phyloP scores from a whole-genome alignment of 2,329 filamentous ascomycete genomes.

The Penicillium sp. region DNA sequence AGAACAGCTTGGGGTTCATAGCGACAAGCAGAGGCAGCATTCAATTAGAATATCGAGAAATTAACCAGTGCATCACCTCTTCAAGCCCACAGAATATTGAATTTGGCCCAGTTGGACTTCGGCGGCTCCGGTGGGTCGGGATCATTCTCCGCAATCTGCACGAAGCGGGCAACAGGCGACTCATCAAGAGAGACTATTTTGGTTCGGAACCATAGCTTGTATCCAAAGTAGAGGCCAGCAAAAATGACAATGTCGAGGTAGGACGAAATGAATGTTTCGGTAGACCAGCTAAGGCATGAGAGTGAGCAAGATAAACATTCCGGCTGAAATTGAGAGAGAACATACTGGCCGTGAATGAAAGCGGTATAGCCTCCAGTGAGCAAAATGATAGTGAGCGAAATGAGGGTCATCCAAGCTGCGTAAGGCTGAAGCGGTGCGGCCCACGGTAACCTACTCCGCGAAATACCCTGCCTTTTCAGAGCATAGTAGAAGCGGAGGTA shows the following conservation, averaged over 20 bases:
- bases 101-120: constrained; percentile 4
- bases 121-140: constrained; percentile 11
- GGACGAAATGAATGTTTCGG: constrained; percentile 60
- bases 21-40: background rate
- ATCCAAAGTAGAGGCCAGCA: constrained; percentile 48
- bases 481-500: constrained; percentile 53
- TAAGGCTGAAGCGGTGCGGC: constrained; percentile 55
- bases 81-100: constrained; percentile 10
- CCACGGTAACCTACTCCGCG: constrained; percentile 43
- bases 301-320: background rate
- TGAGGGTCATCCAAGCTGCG: constrained; percentile 56
- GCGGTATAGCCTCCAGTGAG: constrained; percentile 65
- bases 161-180: constrained; percentile 10
- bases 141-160: constrained; percentile 15
- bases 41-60: background rate
- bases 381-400: constrained; percentile 57
- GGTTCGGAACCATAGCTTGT: constrained; percentile 33
- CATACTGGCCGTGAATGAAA: constrained; percentile 18
- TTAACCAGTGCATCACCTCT: background rate
- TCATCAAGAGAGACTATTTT: constrained; percentile 30
- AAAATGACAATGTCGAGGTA: constrained; percentile 62
- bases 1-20: background rate
- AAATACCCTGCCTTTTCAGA: constrained; percentile 35
- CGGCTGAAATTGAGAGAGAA: background rate
- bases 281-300: constrained; percentile 23